These are phyloP conservation scores for Talaromyces amestolkiae DNA, from an alignment of 2,329 filamentous ascomycete species.

Conservation along the genomic window DNA sequence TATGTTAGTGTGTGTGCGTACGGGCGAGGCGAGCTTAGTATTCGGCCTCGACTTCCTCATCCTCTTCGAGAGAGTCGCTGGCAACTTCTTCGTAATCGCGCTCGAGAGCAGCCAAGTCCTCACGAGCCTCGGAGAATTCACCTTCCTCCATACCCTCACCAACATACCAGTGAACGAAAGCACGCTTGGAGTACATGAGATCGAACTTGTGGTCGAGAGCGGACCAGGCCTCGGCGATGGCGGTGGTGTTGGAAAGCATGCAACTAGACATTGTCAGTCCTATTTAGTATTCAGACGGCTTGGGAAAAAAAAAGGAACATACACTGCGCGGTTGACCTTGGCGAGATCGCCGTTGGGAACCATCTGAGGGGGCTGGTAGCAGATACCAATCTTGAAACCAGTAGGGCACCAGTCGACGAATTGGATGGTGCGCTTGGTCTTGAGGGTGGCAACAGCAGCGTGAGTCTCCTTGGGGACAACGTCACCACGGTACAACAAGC, in stretches of 20 bases:
- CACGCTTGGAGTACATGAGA: conserved; percentile 99
- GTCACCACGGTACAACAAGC: conserved; percentile 95
- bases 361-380: conserved; percentile 95
- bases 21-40: conserved; percentile 60
- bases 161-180: conserved; percentile 99
- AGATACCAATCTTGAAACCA: conserved; percentile 99
- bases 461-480: conserved; percentile 96
- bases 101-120: conserved; percentile 96
- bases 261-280: conserved; percentile 55
- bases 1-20: conserved; percentile 12
- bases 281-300: not conserved
- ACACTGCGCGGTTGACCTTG: conserved; percentile 97
- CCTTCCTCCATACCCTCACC: conserved; percentile 99
- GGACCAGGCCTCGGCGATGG: conserved; percentile 97
- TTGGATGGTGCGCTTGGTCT: conserved; percentile 99
- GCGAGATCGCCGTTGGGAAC: conserved; percentile 96
- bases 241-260: conserved; percentile 93
- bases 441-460: conserved; percentile 87
- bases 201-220: conserved; percentile 97
- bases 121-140: conserved; percentile 98
- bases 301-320: conserved; percentile 49
- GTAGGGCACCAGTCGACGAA: conserved; percentile 99
- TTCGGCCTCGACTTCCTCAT: conserved; percentile 82
- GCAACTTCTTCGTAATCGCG: conserved; percentile 99
- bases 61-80: conserved; percentile 85